Conservation (phyloP, 139 green algal genomes). For the Penium margaritaceum region DNA sequence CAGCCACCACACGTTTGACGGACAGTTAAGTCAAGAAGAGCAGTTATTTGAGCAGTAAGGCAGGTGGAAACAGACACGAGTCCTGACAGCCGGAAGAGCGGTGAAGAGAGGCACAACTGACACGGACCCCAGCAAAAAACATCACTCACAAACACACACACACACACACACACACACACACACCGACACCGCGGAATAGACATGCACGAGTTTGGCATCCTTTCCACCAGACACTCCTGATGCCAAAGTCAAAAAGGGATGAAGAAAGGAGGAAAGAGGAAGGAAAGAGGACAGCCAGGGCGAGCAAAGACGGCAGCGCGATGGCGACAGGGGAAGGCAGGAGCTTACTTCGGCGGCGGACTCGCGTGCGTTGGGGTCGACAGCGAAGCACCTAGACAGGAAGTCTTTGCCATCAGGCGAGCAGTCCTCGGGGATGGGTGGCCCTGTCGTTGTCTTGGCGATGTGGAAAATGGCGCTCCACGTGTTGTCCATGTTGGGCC, state of each 20-base stretch:
- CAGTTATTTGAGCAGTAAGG: background rate
- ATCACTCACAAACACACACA: background rate
- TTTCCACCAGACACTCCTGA: no score
- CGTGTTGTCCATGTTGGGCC: conserved; percentile 49
- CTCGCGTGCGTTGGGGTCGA: conserved; percentile 13
- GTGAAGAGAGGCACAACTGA: background rate
- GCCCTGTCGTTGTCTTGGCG: conserved; percentile 27
- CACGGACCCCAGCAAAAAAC: background rate
- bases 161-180: background rate
- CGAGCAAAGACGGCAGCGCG: no score
- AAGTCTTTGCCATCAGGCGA: conserved; percentile 25
- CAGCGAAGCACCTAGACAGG: conserved; percentile 7
- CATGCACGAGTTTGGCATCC: background rate
- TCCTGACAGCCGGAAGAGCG: background rate
- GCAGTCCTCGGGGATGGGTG: conserved; percentile 20
- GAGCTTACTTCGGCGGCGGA: conserved; percentile 17
- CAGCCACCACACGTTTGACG: no score
- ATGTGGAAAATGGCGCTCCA: conserved; percentile 57
- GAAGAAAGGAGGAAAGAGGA: no score
- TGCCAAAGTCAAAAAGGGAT: no score
- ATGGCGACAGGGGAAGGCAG: no score
- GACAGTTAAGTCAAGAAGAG: background rate
- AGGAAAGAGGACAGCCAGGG: no score
- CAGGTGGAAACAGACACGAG: background rate
- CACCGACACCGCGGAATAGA: background rate